Conservation (phyloP, 495 filamentous ascomycete genomes). For the Tuber magnatum region DNA sequence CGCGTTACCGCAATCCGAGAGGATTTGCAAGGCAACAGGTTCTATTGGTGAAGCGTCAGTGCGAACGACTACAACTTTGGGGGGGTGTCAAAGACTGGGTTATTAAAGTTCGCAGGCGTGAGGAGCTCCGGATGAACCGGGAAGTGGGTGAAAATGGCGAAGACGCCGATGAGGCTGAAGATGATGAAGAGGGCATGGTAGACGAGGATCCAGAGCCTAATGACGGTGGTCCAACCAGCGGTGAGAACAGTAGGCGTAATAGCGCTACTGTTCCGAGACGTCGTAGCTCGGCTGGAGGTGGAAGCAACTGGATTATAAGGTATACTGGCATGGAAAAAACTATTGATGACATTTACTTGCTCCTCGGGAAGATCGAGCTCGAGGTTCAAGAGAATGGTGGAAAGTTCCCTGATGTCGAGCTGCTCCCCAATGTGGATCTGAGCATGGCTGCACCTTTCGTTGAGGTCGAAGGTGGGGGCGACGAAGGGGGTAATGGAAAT, state of each 20-base stretch:
- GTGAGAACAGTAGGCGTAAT: constrained; percentile 34
- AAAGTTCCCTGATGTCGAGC: constrained; percentile 40
- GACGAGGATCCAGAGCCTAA: constrained; percentile 30
- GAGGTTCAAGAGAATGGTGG: constrained; percentile 40
- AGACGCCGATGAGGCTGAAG: constrained; percentile 33
- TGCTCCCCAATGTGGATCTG: constrained; percentile 39
- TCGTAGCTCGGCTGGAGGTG: constrained; percentile 34
- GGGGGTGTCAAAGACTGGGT: constrained; percentile 45
- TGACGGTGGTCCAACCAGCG: constrained; percentile 31
- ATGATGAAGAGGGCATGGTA: constrained; percentile 23
- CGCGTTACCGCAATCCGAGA: constrained; percentile 56
- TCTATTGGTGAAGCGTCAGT: constrained; percentile 52
- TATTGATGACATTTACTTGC: constrained; percentile 36
- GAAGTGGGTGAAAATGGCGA: constrained; percentile 34
- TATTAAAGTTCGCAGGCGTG: constrained; percentile 52
- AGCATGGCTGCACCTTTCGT: constrained; percentile 29
- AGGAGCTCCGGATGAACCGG: constrained; percentile 43
- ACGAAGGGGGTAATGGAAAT: constrained; percentile 26
- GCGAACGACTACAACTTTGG: constrained; percentile 57
- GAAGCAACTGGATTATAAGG: constrained; percentile 38
- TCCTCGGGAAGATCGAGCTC: constrained; percentile 36
- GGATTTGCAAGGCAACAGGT: constrained; percentile 56
- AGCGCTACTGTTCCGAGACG: constrained; percentile 20
- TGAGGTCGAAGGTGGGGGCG: constrained; percentile 14
- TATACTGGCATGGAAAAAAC: constrained; percentile 39